phyloP scores from a whole-genome alignment of 345 rosid species.

The Lepidium didymum region DNA sequence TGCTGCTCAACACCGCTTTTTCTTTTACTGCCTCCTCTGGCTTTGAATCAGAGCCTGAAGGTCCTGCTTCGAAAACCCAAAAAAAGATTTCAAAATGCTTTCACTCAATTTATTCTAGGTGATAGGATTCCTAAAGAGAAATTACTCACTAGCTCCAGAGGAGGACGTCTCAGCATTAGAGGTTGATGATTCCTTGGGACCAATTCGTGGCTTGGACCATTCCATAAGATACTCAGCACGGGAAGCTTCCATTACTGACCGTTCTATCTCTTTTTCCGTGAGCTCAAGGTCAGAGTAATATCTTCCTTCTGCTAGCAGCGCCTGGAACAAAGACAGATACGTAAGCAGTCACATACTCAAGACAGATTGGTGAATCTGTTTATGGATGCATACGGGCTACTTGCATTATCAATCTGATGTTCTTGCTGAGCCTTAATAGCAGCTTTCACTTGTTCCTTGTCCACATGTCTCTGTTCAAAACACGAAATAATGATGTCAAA shows the following conservation, averaged over 20 bases:
- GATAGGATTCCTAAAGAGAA: background rate
- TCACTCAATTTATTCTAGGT: background rate
- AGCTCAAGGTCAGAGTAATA: constrained; percentile 88
- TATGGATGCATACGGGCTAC: constrained; percentile 9
- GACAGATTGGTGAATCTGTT: background rate
- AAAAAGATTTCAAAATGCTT: background rate
- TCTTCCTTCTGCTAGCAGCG: constrained; percentile 80
- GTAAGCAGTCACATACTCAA: background rate
- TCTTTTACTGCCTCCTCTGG: constrained; percentile 31
- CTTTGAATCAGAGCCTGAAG: constrained; percentile 56
- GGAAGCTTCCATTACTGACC: constrained; percentile 95
- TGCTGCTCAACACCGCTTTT: constrained; percentile 50
- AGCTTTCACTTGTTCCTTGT: constrained; percentile 92
- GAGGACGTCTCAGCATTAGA: constrained; percentile 89
- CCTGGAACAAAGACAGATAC: constrained; percentile 41
- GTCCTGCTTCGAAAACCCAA: constrained; percentile 35
- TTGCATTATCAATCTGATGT: constrained; percentile 86
- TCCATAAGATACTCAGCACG: constrained; percentile 93
- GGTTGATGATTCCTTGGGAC: constrained; percentile 62
- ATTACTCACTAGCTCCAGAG: constrained; percentile 83
- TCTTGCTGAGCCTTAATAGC: constrained; percentile 99
- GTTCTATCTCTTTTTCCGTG: constrained; percentile 90
- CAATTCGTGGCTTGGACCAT: constrained; percentile 56
- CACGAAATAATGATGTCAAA: background rate
- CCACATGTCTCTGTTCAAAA: constrained; percentile 64